These are phyloP conservation scores for Colletotrichum noveboracense DNA, from an alignment of 2,329 filamentous ascomycete genomes.

Conservation along the genomic window DNA sequence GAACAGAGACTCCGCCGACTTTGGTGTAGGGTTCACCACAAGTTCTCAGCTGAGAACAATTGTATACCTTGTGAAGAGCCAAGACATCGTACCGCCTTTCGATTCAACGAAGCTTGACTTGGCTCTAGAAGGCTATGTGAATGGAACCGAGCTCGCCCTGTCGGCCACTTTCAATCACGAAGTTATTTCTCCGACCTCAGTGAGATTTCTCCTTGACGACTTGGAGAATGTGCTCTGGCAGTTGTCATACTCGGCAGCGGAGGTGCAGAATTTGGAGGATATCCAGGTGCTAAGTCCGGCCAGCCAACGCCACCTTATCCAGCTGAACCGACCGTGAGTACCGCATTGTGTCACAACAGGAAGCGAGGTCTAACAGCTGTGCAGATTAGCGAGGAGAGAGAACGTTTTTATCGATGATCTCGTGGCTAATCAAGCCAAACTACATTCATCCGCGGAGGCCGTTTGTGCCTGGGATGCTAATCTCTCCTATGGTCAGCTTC, in stretches of 20 bases:
- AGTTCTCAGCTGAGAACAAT: background rate
- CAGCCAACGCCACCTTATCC: background rate
- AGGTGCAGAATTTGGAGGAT: background rate
- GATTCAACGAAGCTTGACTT: background rate
- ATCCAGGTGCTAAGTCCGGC: background rate
- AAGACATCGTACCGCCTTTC: background rate
- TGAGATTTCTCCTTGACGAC: background rate
- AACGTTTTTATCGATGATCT: background rate
- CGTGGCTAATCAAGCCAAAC: background rate
- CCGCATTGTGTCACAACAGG: fast-evolving
- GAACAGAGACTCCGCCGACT: background rate
- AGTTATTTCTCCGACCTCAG: background rate
- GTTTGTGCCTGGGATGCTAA: slow-evolving; percentile 1
- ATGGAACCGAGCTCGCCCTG: background rate
- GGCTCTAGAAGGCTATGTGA: background rate
- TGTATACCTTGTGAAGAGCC: background rate
- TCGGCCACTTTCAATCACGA: background rate
- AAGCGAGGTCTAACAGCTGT: fast-evolving
- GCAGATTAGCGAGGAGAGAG: background rate
- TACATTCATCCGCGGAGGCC: background rate
- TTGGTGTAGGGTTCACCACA: fast-evolving
- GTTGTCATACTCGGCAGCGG: background rate
- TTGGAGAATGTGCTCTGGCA: slow-evolving; percentile 9
- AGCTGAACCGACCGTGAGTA: slow-evolving; percentile 7
- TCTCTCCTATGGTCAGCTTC: background rate